These are phyloP conservation scores for Purshia tridentata DNA, from an alignment of 306 rosid genomes.

Conservation along the genomic window DNA sequence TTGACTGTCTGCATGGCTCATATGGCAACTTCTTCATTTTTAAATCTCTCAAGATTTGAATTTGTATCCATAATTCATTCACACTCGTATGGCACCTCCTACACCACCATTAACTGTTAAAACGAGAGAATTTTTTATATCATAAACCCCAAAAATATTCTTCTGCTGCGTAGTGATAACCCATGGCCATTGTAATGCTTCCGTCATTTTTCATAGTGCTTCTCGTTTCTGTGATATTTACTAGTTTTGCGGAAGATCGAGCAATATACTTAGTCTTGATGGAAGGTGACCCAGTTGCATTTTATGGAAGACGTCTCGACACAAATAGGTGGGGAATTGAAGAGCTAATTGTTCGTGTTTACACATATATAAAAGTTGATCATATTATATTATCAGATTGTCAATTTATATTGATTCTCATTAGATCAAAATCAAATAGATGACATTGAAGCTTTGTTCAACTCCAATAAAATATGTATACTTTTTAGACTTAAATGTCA, in stretches of 20 bases:
- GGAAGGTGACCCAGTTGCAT: conserved; percentile 55
- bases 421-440: too few relatives aligned
- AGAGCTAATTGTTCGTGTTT: background rate
- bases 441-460: too few relatives aligned
- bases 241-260: conserved; percentile 48
- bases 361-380: background rate
- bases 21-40: conserved; percentile 7
- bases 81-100: background rate
- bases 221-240: conserved; percentile 3
- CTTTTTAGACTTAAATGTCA: too few relatives aligned
- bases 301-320: conserved; percentile 31
- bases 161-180: background rate
- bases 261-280: conserved; percentile 61
- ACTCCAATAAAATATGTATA: too few relatives aligned
- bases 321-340: conserved; percentile 6
- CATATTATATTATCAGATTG: too few relatives aligned
- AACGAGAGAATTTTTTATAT: background rate
- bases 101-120: background rate
- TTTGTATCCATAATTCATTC: background rate
- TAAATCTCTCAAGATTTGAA: background rate
- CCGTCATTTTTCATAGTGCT: conserved; percentile 10
- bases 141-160: background rate
- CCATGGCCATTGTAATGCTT: conserved; percentile 9
- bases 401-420: too few relatives aligned
- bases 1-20: conserved; percentile 8